Conservation (phyloP, 257 asterid species). For the Nicotiana attenuata region DNA sequence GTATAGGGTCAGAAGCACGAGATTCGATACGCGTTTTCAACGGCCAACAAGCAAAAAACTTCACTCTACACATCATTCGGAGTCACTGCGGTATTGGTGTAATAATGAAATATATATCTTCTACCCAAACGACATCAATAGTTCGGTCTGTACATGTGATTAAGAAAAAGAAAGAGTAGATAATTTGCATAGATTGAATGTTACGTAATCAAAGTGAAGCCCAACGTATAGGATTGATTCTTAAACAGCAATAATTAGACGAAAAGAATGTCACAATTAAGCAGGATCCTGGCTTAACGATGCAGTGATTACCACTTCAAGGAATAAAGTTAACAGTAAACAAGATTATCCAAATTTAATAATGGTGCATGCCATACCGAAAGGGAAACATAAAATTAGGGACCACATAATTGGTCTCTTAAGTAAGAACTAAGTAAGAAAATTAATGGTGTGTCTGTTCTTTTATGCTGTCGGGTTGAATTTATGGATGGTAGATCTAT, state of each 20-base stretch:
- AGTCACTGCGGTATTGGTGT: too few species aligned
- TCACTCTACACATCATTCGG: too few species aligned
- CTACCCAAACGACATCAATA: neutral
- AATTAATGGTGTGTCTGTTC: neutral
- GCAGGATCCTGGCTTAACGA: constrained; percentile 49
- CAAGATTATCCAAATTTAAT: neutral
- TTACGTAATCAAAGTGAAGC: constrained; percentile 28
- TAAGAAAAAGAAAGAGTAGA: neutral
- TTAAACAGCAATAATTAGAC: constrained; percentile 18
- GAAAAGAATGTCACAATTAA: constrained; percentile 32
- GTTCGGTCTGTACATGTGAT: neutral
- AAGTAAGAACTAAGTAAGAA: constrained; percentile 1
- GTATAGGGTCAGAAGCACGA: too few species aligned
- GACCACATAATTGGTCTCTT: constrained; percentile 77
- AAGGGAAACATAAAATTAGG: constrained; percentile 52
- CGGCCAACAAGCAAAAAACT: too few species aligned
- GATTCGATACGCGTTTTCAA: too few species aligned
- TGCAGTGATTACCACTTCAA: constrained; percentile 30
- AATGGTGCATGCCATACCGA: constrained; percentile 22
- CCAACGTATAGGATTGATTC: constrained; percentile 26
- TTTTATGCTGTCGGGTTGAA: constrained; percentile 28
- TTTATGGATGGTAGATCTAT: neutral
- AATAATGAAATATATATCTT: too few species aligned
- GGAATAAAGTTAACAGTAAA: neutral
- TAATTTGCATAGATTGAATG: constrained; percentile 18